phyloP scores from a whole-genome alignment of 768 basidiomycete species.

The Termitomyces sp. region DNA sequence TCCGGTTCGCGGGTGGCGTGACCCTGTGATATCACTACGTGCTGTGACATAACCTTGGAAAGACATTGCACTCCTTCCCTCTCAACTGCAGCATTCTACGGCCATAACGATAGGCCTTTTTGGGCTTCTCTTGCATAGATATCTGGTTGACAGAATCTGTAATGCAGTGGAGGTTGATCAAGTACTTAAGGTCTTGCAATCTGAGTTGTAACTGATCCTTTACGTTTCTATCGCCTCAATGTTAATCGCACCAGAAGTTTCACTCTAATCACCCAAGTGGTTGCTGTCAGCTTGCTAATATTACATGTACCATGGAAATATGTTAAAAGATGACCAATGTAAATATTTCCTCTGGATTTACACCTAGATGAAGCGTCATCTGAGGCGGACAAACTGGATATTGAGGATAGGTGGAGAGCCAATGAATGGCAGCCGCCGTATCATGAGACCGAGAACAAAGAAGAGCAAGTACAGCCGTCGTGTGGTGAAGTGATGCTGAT shows the following conservation, averaged over 20 bases:
- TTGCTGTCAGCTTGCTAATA: not conserved
- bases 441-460: slow-evolving; percentile 17
- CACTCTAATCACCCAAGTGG: not conserved
- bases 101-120: too few species aligned
- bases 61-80: too few species aligned
- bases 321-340: not conserved
- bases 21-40: too few species aligned
- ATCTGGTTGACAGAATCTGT: too few species aligned
- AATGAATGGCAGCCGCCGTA: slow-evolving; percentile 17
- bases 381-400: slow-evolving; percentile 15
- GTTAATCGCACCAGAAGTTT: not conserved
- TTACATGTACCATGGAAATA: not conserved
- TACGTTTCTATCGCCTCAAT: too few species aligned
- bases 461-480: slow-evolving; percentile 17
- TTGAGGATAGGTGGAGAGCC: slow-evolving; percentile 20
- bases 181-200: too few species aligned
- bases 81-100: too few species aligned
- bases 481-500: slow-evolving; percentile 11
- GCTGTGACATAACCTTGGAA: too few species aligned
- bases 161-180: too few species aligned
- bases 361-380: not conserved
- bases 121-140: too few species aligned
- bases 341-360: not conserved
- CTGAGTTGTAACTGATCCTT: too few species aligned
- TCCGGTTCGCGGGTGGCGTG: too few species aligned